A percentile compares a stretch with the other conserved stretches of the same genome.
Evolutionary conservation across 805 yeast species (phyloP).

Genomic region (Zygoascus bituminiphila): DNA sequence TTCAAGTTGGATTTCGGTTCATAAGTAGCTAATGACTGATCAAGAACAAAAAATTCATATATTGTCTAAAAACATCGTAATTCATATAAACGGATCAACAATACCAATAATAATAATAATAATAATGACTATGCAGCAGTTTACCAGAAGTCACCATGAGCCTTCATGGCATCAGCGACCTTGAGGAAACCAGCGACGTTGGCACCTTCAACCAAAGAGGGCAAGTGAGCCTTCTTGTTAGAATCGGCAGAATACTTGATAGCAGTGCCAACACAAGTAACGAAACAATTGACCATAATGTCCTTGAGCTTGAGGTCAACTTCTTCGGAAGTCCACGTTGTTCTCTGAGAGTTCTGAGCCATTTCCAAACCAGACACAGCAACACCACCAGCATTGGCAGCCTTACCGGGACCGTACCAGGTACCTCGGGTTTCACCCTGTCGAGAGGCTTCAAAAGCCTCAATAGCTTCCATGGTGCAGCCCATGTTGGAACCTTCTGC

Average conservation of each 20-base stretch:
- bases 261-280: slow-evolving; percentile 87
- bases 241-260: slow-evolving; percentile 64
- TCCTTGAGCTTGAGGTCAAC: slow-evolving; percentile 85
- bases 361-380: slow-evolving; percentile 97
- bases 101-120: neutral
- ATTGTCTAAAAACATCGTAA: neutral
- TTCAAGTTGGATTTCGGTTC: slow-evolving; percentile 20
- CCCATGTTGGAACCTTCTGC: slow-evolving; percentile 99
- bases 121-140: slow-evolving; percentile 1
- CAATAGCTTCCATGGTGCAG: slow-evolving; percentile 94
- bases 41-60: neutral
- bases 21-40: neutral
- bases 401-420: slow-evolving; percentile 99
- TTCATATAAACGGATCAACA: neutral
- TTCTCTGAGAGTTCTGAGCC: slow-evolving; percentile 98
- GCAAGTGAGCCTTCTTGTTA: slow-evolving; percentile 48
- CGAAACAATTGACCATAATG: slow-evolving; percentile 89
- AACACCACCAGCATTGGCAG: slow-evolving; percentile 99
- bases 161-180: slow-evolving; percentile 98
- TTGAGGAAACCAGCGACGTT: slow-evolving; percentile 98
- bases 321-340: slow-evolving; percentile 83
- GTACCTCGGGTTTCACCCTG: slow-evolving; percentile 35
- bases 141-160: slow-evolving; percentile 73
- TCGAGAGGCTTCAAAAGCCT: slow-evolving; percentile 66
- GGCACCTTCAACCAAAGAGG: slow-evolving; percentile 97